Conservation (phyloP, 148 eudicot species). For the Rheum nobile region DNA sequence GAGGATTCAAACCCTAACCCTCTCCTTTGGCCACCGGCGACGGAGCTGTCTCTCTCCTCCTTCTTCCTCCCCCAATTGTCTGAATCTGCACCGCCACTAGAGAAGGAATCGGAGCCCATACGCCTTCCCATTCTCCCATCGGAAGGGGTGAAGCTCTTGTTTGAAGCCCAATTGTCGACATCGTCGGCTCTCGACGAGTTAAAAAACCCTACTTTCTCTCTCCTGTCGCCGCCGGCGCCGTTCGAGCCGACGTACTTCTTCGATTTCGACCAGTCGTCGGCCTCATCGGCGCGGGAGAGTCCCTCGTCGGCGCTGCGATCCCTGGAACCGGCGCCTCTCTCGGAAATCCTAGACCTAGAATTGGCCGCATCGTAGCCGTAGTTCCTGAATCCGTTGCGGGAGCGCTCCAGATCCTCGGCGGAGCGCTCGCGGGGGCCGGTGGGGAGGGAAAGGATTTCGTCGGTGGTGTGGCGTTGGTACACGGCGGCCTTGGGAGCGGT, state of each 20-base stretch:
- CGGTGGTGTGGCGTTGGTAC: slow-evolving; percentile 18
- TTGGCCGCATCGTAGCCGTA: slow-evolving; percentile 16
- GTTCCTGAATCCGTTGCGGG: slow-evolving; percentile 30
- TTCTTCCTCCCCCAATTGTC: slow-evolving; percentile 49
- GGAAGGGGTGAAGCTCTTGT: slow-evolving; percentile 43
- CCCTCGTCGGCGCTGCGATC: slow-evolving; percentile 23
- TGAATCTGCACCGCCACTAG: slow-evolving; percentile 30
- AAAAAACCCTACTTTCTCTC: slow-evolving; percentile 61
- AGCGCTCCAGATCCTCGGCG: slow-evolving; percentile 63
- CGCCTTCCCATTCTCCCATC: slow-evolving; percentile 48
- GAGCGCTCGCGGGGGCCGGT: slow-evolving; percentile 77
- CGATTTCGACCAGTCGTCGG: slow-evolving; percentile 69
- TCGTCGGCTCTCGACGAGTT: slow-evolving; percentile 75
- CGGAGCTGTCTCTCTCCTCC: slow-evolving; percentile 17
- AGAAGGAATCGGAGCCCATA: slow-evolving; percentile 52
- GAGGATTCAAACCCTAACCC: slow-evolving; percentile 33
- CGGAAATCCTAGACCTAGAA: slow-evolving; percentile 36
- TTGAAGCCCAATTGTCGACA: slow-evolving; percentile 69
- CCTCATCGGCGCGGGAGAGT: slow-evolving; percentile 81
- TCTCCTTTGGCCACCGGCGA: slow-evolving; percentile 23
- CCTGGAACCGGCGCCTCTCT: slow-evolving; percentile 24
- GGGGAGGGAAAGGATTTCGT: slow-evolving; percentile 47
- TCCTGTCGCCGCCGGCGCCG: slow-evolving; percentile 37
- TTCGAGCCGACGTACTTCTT: slow-evolving; percentile 37
- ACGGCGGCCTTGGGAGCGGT: slow-evolving; percentile 10